These are phyloP conservation scores for Cyberlindnera euphorbiiphila DNA, from an alignment of 805 yeast species.

Conservation along the genomic window DNA sequence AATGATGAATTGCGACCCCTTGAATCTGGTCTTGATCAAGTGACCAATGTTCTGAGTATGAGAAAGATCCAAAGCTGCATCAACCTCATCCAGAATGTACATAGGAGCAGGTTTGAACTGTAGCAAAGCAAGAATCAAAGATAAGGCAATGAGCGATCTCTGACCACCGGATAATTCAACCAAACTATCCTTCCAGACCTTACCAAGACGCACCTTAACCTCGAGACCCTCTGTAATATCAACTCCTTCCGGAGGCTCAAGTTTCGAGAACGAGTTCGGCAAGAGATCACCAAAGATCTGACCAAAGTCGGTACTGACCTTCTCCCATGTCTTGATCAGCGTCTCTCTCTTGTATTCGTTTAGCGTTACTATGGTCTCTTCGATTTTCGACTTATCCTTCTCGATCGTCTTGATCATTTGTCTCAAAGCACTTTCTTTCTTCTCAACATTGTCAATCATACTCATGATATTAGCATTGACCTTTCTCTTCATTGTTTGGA, in stretches of 20 bases:
- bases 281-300: constrained; percentile 80
- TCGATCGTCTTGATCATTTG: constrained; percentile 83
- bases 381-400: constrained; percentile 84
- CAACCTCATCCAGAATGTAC: constrained; percentile 97
- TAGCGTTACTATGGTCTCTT: constrained; percentile 77
- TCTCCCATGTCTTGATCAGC: constrained; percentile 76
- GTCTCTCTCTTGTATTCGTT: constrained; percentile 85
- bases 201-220: constrained; percentile 84
- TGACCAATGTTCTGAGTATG: constrained; percentile 98
- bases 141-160: constrained; percentile 86
- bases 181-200: constrained; percentile 92
- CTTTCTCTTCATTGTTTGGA: constrained; percentile 68
- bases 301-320: constrained; percentile 88
- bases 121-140: constrained; percentile 84
- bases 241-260: constrained; percentile 74
- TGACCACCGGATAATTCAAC: constrained; percentile 98
- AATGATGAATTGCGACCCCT: constrained; percentile 94
- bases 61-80: constrained; percentile 94
- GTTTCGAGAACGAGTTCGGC: constrained; percentile 86
- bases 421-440: constrained; percentile 72
- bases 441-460: constrained; percentile 88
- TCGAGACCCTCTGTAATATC: constrained; percentile 89
- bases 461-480: constrained; percentile 86
- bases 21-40: constrained; percentile 88
- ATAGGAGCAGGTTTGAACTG: constrained; percentile 98